Percentiles rank a stretch among this genome's conserved stretches.
Conservation (phyloP, 2,329 filamentous ascomycete species). For the Colletotrichum noveboracense region DNA sequence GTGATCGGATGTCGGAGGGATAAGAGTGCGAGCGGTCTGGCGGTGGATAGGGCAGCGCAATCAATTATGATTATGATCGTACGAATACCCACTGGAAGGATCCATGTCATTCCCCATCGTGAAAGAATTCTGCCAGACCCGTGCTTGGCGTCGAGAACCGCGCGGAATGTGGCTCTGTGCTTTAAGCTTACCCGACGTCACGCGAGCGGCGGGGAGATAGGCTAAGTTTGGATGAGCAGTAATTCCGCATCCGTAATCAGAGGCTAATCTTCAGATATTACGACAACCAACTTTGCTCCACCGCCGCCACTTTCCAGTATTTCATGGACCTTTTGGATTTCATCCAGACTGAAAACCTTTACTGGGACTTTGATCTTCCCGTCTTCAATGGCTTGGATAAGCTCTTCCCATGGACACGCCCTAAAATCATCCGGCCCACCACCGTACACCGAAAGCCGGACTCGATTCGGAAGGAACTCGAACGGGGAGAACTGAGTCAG, state of each 20-base stretch:
- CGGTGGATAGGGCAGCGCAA: not conserved
- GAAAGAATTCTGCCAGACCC: not conserved
- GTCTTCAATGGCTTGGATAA: not conserved
- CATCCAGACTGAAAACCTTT: not conserved
- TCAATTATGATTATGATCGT: not conserved
- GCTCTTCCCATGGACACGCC: not conserved
- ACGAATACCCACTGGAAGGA: not conserved
- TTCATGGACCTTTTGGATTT: not conserved
- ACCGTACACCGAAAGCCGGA: not conserved
- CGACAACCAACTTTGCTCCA: not conserved
- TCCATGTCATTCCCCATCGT: not conserved
- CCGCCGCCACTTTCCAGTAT: not conserved
- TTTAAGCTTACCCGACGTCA: not conserved
- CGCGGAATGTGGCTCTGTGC: not conserved
- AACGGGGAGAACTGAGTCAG: not conserved
- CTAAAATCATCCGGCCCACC: not conserved
- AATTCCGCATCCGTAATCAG: not conserved
- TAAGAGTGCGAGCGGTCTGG: not conserved
- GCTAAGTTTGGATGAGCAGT: not conserved
- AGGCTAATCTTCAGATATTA: not conserved
- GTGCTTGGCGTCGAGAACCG: not conserved
- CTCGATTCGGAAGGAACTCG: not conserved
- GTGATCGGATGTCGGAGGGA: not conserved
- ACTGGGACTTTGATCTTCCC: not conserved
- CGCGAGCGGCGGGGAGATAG: not conserved